Percentiles rank a stretch among this genome's conserved stretches.
Conservation (phyloP, 225 moss, liverwort and hornwort genomes). For the Polytrichum formosum region DNA sequence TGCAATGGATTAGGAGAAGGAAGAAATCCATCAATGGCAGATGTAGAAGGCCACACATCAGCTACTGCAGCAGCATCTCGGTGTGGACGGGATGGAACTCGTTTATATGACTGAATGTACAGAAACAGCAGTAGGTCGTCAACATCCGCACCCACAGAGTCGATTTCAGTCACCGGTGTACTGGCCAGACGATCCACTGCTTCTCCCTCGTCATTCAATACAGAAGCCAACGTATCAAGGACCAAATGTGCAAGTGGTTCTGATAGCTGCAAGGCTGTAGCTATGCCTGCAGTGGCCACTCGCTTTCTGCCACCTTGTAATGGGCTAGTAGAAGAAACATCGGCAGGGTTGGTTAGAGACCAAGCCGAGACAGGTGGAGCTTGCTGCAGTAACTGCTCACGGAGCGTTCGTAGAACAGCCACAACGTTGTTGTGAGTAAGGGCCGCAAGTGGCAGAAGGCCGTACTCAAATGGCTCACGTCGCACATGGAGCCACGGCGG, state of each 20-base stretch:
- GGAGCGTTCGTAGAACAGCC: conserved; percentile 38
- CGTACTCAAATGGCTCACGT: conserved; percentile 66
- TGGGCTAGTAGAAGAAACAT: conserved; percentile 25
- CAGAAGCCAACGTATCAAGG: conserved; percentile 57
- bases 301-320: conserved; percentile 45
- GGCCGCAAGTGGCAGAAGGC: conserved; percentile 55
- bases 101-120: conserved; percentile 55
- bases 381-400: conserved; percentile 51
- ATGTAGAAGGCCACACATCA: conserved; percentile 63
- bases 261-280: conserved; percentile 37
- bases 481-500: conserved; percentile 74
- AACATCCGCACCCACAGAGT: conserved; percentile 54
- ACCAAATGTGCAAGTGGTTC: conserved; percentile 52
- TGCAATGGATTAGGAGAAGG: conserved; percentile 41
- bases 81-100: conserved; percentile 41
- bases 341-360: conserved; percentile 26
- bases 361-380: conserved; percentile 31
- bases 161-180: conserved; percentile 33
- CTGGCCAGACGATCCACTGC: conserved; percentile 52
- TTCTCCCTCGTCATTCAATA: conserved; percentile 53
- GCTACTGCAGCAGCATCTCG: conserved; percentile 58
- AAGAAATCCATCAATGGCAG: conserved; percentile 67
- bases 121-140: conserved; percentile 57
- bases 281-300: conserved; percentile 53
- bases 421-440: conserved; percentile 52